These are phyloP conservation scores for Elsinoe fawcettii DNA, from an alignment of 2,329 filamentous ascomycete species.

Conservation along the genomic window DNA sequence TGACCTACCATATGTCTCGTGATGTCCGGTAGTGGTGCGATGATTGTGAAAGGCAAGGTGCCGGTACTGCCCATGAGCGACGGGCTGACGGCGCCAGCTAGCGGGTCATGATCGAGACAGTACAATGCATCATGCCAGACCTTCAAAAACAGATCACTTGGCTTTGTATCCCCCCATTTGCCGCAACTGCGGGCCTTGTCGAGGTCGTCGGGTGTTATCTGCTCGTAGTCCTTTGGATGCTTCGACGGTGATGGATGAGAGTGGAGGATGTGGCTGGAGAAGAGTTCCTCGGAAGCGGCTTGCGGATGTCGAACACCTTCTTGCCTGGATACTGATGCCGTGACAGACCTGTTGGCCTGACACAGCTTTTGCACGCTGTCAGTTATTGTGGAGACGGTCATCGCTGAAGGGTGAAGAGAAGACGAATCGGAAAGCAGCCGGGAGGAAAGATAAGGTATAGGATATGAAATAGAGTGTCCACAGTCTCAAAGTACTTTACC, in stretches of 20 bases:
- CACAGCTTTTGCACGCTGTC: slow-evolving; percentile 47
- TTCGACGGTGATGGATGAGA: neutral
- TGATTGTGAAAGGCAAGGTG: slow-evolving; percentile 59
- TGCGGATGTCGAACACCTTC: slow-evolving; percentile 47
- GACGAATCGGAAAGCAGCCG: neutral
- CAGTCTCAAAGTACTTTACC: neutral
- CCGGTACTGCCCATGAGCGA: slow-evolving; percentile 55
- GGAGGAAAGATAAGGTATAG: neutral
- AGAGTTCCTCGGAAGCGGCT: slow-evolving; percentile 51
- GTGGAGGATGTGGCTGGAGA: slow-evolving; percentile 22
- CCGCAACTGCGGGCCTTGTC: slow-evolving; percentile 54
- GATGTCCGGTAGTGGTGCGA: slow-evolving; percentile 63
- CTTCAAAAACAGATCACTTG: slow-evolving; percentile 60
- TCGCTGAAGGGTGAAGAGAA: neutral
- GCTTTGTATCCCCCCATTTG: slow-evolving; percentile 55
- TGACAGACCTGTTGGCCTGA: slow-evolving; percentile 48
- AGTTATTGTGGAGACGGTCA: slow-evolving; percentile 28
- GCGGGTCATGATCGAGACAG: slow-evolving; percentile 46
- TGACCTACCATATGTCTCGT: slow-evolving; percentile 53
- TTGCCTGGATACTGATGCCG: slow-evolving; percentile 44
- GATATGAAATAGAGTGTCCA: neutral
- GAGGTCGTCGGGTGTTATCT: slow-evolving; percentile 37
- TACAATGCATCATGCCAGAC: slow-evolving; percentile 60
- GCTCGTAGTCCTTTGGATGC: neutral
- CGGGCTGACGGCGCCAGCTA: slow-evolving; percentile 50